Evolutionary conservation across 805 yeast genomes (phyloP).

Genomic region (Candida pseudoglaebosa): DNA sequence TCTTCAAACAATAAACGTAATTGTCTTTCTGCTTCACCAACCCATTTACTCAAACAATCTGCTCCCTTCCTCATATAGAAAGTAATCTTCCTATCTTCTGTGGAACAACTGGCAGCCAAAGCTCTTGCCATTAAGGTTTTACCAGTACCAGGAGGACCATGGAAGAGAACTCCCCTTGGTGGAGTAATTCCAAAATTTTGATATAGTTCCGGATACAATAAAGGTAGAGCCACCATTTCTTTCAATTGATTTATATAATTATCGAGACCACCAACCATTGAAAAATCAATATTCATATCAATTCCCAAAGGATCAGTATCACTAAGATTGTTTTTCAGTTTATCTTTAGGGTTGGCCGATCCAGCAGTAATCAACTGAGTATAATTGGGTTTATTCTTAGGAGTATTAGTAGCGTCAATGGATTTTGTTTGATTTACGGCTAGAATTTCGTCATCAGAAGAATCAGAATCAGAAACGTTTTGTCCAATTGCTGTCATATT

Average conservation of each 20-base stretch:
- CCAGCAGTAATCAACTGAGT: constrained; percentile 32
- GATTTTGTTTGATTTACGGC: constrained; percentile 37
- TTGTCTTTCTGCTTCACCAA: constrained; percentile 98
- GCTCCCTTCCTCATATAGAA: constrained; percentile 99
- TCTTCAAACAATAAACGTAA: constrained; percentile 87
- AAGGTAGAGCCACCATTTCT: constrained; percentile 94
- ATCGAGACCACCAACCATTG: constrained; percentile 87
- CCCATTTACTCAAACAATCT: constrained; percentile 96
- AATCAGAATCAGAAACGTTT: constrained; percentile 48
- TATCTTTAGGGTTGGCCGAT: constrained; percentile 34
- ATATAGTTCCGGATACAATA: constrained; percentile 90
- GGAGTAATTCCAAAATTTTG: constrained; percentile 89
- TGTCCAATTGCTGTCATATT: constrained; percentile 31
- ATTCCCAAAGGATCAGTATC: constrained; percentile 93
- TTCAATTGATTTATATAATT: constrained; percentile 87
- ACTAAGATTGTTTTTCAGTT: constrained; percentile 59
- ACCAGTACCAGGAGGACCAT: constrained; percentile 99
- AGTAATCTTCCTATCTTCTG: constrained; percentile 80
- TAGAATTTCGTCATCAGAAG: constrained; percentile 58
- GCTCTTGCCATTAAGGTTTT: constrained; percentile 98
- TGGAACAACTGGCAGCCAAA: constrained; percentile 89
- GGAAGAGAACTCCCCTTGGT: constrained; percentile 95
- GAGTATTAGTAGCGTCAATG: constrained; percentile 20
- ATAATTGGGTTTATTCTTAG: constrained; percentile 12
- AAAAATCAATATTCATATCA: constrained; percentile 79